Evolutionary conservation across 2,329 filamentous ascomycete genomes (phyloP).

Genomic region (Botrytis fragariae): DNA sequence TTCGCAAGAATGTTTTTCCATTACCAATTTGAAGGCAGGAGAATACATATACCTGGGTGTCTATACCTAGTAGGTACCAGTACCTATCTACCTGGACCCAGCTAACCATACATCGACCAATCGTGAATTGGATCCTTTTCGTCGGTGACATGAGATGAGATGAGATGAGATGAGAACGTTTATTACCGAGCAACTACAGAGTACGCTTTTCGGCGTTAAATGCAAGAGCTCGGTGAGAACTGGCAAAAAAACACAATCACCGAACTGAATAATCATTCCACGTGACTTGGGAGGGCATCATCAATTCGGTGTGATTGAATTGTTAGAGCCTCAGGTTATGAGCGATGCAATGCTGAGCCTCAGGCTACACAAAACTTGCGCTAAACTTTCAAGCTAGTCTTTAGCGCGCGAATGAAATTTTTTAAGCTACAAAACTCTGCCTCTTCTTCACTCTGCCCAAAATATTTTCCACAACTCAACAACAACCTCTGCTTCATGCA

Average conservation of each 20-base stretch:
- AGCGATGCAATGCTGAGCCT: accelerated
- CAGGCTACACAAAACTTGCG: not conserved
- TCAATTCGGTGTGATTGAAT: not conserved
- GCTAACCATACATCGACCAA: not conserved
- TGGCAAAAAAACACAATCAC: not conserved
- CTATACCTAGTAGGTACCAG: not conserved
- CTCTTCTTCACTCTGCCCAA: not conserved
- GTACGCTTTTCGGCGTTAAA: slow-evolving; percentile 2
- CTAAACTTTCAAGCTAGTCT: slow-evolving; percentile 7
- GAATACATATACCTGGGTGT: not conserved
- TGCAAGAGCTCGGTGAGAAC: not conserved
- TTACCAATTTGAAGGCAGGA: not conserved
- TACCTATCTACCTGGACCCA: not conserved
- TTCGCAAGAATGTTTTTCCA: slow-evolving; percentile 18
- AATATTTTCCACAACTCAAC: slow-evolving; percentile 21
- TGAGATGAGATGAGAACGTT: slow-evolving; percentile 14
- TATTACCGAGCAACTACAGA: not conserved
- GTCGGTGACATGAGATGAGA: not conserved
- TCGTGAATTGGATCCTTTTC: not conserved
- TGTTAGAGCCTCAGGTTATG: no score
- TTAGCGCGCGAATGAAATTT: slow-evolving; percentile 13
- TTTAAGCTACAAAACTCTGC: slow-evolving; percentile 17
- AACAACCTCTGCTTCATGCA: slow-evolving; percentile 25
- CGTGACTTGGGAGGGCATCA: not conserved
- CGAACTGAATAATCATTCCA: not conserved